Base-by-base conservation (phyloP, 352 stramenopile genomes). In the Phytophthora boehmeriae region DNA sequence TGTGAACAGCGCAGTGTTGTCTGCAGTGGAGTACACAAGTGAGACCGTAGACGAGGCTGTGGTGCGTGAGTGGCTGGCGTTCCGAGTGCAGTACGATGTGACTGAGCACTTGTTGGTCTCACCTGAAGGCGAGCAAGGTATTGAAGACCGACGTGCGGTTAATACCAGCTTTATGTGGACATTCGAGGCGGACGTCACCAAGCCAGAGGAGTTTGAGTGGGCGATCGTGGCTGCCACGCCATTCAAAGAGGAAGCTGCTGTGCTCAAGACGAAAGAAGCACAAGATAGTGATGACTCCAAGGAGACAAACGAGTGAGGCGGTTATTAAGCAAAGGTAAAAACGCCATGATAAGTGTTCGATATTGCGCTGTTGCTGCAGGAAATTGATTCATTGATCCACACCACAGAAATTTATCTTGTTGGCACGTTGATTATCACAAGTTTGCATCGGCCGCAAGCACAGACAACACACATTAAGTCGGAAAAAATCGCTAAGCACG, bases 131-230 rank as follows among this genome's bases (percentile, higher is more conserved):
- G 56, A 57, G 55, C 16, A 63, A 1, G 53, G 55, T 6, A 83
- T 89, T 41, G 66, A 83, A 14, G 76, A 86, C 54, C 62, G 65
- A 56, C 63, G 66, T 41, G 76, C 52, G 1, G 69, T 85, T 9
- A 74, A 86, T 38, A 86, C 75, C 46, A 41, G 55, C 28, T 87
- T 89, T 56, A 45, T 32, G 46, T 89, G 79, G 79, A 83, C 75
- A 8, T 89, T 89, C 36, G 76, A 84, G 59, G 70, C 76, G 3
- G 71, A 80, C 36, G 76, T 89, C 41, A 86, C 66, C 8, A 58
- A 67, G 0, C 41, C 70, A 0, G 66, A 71, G 1, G 22, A 64
- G 8, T 14, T 84, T 5, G 63, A 87, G 22, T 89, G 80, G 75
- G 53, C 17, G 4, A 83, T 89, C 46, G 55, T 74, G 3, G 47